These are phyloP conservation scores for Naganishia sp. DNA, from an alignment of 1,284 basidiomycete genomes.

Conservation along the genomic window DNA sequence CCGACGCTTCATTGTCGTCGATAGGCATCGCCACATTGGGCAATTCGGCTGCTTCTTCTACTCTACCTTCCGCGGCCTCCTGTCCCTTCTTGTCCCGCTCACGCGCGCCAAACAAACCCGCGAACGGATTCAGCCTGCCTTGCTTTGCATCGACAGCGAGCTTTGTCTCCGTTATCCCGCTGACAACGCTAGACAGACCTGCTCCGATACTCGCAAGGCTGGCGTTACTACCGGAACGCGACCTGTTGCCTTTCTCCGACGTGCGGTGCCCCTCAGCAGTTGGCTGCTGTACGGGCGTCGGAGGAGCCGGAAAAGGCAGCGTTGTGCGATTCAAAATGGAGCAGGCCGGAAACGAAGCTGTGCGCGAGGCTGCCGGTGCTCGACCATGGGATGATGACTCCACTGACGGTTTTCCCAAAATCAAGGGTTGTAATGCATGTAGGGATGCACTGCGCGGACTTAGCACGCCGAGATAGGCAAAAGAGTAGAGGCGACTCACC, in stretches of 20 bases:
- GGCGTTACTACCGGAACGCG: slow-evolving; percentile 32
- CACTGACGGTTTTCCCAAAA: background rate
- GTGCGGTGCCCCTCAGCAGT: slow-evolving; percentile 18
- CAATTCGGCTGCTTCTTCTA: slow-evolving; percentile 1
- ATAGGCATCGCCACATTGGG: background rate
- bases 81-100: slow-evolving; percentile 13
- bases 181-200: slow-evolving; percentile 20
- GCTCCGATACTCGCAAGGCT: slow-evolving; percentile 27
- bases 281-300: slow-evolving; percentile 47
- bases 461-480: slow-evolving; percentile 45
- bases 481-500: slow-evolving; percentile 40
- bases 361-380: background rate
- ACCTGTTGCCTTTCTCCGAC: slow-evolving; percentile 22
- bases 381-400: background rate
- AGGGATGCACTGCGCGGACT: slow-evolving; percentile 43
- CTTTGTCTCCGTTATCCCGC: slow-evolving; percentile 14
- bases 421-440: slow-evolving; percentile 45
- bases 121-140: slow-evolving; percentile 49
- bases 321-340: slow-evolving; percentile 59
- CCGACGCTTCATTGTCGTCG: background rate
- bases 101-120: slow-evolving; percentile 45
- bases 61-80: slow-evolving; percentile 22
- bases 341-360: slow-evolving; percentile 58
- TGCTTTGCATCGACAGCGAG: background rate
- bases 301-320: slow-evolving; percentile 67